These are phyloP conservation scores for Penicillium parvum DNA, from an alignment of 495 filamentous ascomycete genomes.

Conservation along the genomic window DNA sequence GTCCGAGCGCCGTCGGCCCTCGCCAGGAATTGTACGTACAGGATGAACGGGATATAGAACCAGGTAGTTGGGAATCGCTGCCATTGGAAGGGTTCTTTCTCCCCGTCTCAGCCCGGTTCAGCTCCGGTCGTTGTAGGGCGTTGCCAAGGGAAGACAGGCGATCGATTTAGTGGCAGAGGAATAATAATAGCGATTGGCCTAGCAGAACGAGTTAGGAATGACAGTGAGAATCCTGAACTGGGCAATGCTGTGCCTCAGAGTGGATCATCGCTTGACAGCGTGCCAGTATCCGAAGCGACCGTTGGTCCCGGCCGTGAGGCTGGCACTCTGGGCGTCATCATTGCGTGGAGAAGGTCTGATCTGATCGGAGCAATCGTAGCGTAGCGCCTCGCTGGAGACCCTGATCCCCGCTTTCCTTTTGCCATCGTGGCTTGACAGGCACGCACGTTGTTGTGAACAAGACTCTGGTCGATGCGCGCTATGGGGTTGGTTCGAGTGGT, in stretches of 20 bases:
- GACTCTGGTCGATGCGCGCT: neutral
- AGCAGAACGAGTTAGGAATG: too few species aligned
- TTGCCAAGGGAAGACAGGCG: too few species aligned
- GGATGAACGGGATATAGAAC: conserved; percentile 3
- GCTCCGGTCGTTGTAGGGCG: too few species aligned
- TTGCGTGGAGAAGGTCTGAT: neutral
- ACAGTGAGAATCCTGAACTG: neutral
- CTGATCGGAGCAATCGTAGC: too few species aligned
- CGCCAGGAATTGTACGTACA: too few species aligned
- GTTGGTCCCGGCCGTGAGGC: too few species aligned
- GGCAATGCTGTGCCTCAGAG: neutral
- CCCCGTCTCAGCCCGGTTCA: too few species aligned
- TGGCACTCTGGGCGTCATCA: conserved; percentile 13
- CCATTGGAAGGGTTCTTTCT: conserved; percentile 7
- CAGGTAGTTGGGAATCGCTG: conserved; percentile 5
- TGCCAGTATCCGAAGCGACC: conserved; percentile 8
- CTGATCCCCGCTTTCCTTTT: conserved; percentile 3
- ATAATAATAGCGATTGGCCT: too few species aligned
- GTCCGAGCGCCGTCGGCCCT: conserved; percentile 5
- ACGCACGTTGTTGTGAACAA: too few species aligned
- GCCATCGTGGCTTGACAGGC: too few species aligned
- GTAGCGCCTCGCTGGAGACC: too few species aligned
- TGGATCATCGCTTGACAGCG: neutral
- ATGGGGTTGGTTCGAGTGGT: neutral
- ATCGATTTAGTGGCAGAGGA: too few species aligned